Evolutionary conservation across 2,329 filamentous ascomycete species (phyloP).

Genomic region (Pestalotiopsis sp.): DNA sequence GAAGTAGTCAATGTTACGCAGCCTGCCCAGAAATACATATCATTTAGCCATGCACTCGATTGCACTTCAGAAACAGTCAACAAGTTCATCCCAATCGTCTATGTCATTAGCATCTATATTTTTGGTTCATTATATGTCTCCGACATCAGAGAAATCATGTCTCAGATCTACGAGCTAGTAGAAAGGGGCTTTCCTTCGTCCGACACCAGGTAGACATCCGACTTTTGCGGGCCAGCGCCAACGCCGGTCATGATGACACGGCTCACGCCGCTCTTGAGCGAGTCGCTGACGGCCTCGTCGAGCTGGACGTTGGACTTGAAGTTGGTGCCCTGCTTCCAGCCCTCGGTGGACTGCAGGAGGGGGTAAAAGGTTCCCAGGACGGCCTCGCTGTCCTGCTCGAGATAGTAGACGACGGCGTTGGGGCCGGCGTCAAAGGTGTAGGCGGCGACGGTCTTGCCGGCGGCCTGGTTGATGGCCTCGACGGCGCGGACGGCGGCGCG

Average conservation of each 20-base stretch:
- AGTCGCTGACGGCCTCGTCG: slow-evolving; percentile 65
- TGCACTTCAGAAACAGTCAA: background rate
- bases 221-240: slow-evolving; percentile 83
- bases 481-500: slow-evolving; percentile 85
- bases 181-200: slow-evolving; percentile 60
- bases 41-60: background rate
- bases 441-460: slow-evolving; percentile 80
- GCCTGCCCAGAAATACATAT: background rate
- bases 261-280: slow-evolving; percentile 78
- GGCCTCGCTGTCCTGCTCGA: slow-evolving; percentile 72
- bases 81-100: background rate
- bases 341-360: slow-evolving; percentile 64
- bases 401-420: slow-evolving; percentile 95
- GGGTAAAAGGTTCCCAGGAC: slow-evolving; percentile 80
- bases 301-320: slow-evolving; percentile 60
- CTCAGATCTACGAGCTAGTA: background rate
- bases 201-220: slow-evolving; percentile 75
- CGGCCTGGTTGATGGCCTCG: slow-evolving; percentile 82
- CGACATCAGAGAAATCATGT: background rate
- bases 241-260: slow-evolving; percentile 90
- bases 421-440: slow-evolving; percentile 98
- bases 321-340: slow-evolving; percentile 68
- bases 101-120: background rate
- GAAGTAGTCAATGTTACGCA: background rate
- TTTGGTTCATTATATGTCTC: background rate